Evolutionary conservation across 2,329 filamentous ascomycete species (phyloP).

Genomic region (Penicillium sp.): DNA sequence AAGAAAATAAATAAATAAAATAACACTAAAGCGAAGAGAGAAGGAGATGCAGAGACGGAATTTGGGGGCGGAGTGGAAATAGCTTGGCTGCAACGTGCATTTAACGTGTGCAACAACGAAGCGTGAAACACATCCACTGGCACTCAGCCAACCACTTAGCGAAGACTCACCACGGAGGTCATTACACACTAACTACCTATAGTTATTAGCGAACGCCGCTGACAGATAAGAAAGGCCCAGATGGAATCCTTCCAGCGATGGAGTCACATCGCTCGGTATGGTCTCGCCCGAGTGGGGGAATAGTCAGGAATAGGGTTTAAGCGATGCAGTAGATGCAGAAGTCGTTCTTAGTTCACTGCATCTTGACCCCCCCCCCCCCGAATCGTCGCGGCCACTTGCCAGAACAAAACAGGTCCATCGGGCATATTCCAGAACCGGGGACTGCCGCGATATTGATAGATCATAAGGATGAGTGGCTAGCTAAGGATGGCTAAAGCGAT

Average conservation of each 20-base stretch:
- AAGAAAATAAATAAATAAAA: slow-evolving; percentile 1
- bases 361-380: neutral
- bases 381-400: neutral
- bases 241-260: neutral
- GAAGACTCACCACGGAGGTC: neutral
- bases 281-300: neutral
- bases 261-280: neutral
- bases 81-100: slow-evolving; percentile 7
- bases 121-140: neutral
- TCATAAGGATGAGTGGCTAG: neutral
- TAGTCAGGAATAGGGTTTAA: neutral
- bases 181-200: neutral
- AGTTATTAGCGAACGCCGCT: neutral
- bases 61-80: slow-evolving; percentile 5
- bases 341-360: neutral
- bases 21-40: neutral
- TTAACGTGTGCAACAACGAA: neutral
- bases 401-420: neutral
- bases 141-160: neutral
- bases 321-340: neutral
- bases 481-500: neutral
- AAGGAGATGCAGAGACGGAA: neutral
- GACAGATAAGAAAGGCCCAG: neutral
- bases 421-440: neutral
- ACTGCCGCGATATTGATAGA: neutral